Percentiles rank a stretch among this genome's conserved stretches.
Evolutionary conservation across 2,329 filamentous ascomycete genomes (phyloP).

Genomic region (Tolypocladium ophioglossoides): DNA sequence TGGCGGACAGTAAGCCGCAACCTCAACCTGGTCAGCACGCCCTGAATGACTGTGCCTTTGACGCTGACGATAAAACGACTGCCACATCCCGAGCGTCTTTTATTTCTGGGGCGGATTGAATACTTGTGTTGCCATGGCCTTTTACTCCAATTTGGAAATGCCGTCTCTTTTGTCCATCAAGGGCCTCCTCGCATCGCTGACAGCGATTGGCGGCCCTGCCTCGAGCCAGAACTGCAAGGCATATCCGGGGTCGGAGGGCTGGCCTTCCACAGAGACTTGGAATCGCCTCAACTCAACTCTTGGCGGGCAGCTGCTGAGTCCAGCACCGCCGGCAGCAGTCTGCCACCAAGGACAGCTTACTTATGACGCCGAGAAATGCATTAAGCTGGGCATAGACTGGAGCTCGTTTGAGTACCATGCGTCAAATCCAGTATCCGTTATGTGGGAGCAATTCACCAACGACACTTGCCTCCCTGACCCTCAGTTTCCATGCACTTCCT

Average conservation of each 20-base stretch:
- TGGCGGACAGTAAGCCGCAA: not conserved
- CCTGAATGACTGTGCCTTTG: not conserved
- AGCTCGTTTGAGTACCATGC: slow-evolving; percentile 16
- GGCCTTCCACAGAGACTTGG: slow-evolving; percentile 38
- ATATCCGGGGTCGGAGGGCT: slow-evolving; percentile 31
- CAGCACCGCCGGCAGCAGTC: slow-evolving; percentile 24
- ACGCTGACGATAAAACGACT: not conserved
- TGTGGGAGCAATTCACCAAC: slow-evolving; percentile 34
- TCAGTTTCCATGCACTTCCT: slow-evolving; percentile 19
- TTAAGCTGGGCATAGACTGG: slow-evolving; percentile 12
- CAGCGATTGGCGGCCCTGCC: not conserved
- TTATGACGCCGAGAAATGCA: slow-evolving; percentile 19
- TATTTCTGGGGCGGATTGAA: not conserved
- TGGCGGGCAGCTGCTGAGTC: slow-evolving; percentile 29
- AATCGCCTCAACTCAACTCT: slow-evolving; percentile 31
- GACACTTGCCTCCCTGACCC: slow-evolving; percentile 37
- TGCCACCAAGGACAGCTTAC: slow-evolving; percentile 17
- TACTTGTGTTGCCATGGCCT: not conserved
- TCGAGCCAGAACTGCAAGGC: slow-evolving; percentile 29
- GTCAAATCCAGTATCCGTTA: slow-evolving; percentile 18
- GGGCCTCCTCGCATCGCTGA: not conserved
- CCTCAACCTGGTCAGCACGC: too few species aligned
- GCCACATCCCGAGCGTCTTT: not conserved
- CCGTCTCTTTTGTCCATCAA: not conserved
- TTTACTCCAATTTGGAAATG: not conserved